Evolutionary conservation across 2,329 filamentous ascomycete species (phyloP).

Genomic region (Dichotomopilus funicola): DNA sequence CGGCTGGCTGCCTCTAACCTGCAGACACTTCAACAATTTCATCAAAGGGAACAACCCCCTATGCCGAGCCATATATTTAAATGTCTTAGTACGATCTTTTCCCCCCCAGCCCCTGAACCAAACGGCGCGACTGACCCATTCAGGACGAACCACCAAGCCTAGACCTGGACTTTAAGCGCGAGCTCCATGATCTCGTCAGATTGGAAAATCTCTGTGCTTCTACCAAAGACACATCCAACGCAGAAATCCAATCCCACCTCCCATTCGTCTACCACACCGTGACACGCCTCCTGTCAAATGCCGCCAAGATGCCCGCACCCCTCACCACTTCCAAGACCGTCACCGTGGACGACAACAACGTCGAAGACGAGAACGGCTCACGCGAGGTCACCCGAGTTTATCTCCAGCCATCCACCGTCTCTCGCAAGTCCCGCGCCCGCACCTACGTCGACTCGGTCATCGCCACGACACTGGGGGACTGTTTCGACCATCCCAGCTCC

Average conservation of each 20-base stretch:
- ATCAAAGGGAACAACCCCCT: slow-evolving; percentile 53
- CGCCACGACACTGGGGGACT: slow-evolving; percentile 36
- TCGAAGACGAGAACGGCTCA: not conserved
- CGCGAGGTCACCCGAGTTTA: not conserved
- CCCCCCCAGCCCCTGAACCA: not conserved
- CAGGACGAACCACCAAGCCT: slow-evolving; percentile 34
- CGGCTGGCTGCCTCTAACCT: slow-evolving; percentile 44
- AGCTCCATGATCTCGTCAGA: slow-evolving; percentile 38
- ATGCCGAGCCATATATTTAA: slow-evolving; percentile 56
- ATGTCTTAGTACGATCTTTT: slow-evolving; percentile 41
- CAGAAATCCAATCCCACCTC: slow-evolving; percentile 36
- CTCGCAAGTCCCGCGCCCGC: slow-evolving; percentile 22
- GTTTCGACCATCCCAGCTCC: slow-evolving; percentile 44
- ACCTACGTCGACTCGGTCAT: slow-evolving; percentile 43
- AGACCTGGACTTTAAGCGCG: slow-evolving; percentile 28
- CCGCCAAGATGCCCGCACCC: slow-evolving; percentile 16
- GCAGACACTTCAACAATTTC: slow-evolving; percentile 45
- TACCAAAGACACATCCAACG: slow-evolving; percentile 21
- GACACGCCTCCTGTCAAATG: slow-evolving; percentile 39
- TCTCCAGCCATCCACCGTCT: not conserved
- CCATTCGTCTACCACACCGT: slow-evolving; percentile 43
- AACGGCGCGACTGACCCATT: not conserved
- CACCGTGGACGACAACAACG: not conserved
- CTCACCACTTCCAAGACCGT: not conserved
- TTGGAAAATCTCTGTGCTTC: slow-evolving; percentile 39